phyloP scores from a whole-genome alignment of 352 stramenopile species.

The Peronospora tabacina region DNA sequence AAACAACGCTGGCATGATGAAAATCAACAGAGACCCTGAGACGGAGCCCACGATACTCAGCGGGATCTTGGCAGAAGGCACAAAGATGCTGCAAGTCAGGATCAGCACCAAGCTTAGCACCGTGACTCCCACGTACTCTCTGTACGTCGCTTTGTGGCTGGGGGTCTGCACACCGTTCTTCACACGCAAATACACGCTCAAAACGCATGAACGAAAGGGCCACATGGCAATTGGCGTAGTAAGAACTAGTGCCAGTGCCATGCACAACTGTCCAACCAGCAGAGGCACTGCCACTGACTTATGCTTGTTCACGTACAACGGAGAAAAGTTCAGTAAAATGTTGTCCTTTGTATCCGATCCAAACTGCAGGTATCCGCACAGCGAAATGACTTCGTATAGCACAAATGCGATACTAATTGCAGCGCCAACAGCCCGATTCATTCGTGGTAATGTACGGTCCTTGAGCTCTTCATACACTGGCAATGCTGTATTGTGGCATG shows the following conservation, averaged over 20 bases:
- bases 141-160: slow-evolving; percentile 41
- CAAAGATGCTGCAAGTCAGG: slow-evolving; percentile 61
- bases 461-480: slow-evolving; percentile 72
- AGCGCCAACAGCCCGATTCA: slow-evolving; percentile 56
- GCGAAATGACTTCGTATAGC: slow-evolving; percentile 60
- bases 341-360: slow-evolving; percentile 56
- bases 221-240: slow-evolving; percentile 68
- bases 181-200: slow-evolving; percentile 57
- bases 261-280: slow-evolving; percentile 51
- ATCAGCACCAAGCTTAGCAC: slow-evolving; percentile 51
- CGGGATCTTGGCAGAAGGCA: slow-evolving; percentile 69
- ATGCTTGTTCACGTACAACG: slow-evolving; percentile 43
- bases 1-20: slow-evolving; percentile 75
- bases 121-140: slow-evolving; percentile 44
- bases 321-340: slow-evolving; percentile 71
- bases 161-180: slow-evolving; percentile 65
- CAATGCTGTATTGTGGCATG: slow-evolving; percentile 70
- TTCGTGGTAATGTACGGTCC: slow-evolving; percentile 39
- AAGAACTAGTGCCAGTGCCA: slow-evolving; percentile 54
- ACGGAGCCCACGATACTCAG: slow-evolving; percentile 71
- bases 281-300: slow-evolving; percentile 38
- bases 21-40: slow-evolving; percentile 71
- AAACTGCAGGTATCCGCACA: slow-evolving; percentile 70
- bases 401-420: slow-evolving; percentile 58
- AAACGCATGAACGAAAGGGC: slow-evolving; percentile 67